These are phyloP conservation scores for Wickerhamiella siamensis DNA, from an alignment of 805 yeast species.

Conservation along the genomic window DNA sequence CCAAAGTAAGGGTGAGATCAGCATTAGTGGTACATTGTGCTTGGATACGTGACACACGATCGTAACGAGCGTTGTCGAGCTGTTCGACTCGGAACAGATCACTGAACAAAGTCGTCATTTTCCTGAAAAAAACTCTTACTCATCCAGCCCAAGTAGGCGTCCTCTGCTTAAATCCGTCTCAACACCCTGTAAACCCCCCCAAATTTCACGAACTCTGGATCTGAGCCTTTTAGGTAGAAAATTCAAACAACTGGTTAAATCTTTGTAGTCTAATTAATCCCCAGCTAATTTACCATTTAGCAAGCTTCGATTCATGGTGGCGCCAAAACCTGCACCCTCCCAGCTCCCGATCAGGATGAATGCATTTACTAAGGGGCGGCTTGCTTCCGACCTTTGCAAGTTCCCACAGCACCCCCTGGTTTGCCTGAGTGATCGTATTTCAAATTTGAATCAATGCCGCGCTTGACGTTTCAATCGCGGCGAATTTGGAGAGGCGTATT, in stretches of 20 bases:
- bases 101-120: constrained; percentile 60
- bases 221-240: no score
- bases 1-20: constrained; percentile 72
- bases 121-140: background rate
- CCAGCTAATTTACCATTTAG: no score
- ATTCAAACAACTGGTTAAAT: no score
- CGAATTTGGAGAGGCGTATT: constrained; percentile 35
- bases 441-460: background rate
- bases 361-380: no score
- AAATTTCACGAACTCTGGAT: no score
- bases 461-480: background rate
- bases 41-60: constrained; percentile 77
- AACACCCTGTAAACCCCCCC: background rate
- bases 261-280: no score
- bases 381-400: no score
- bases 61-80: constrained; percentile 79
- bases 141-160: background rate
- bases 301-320: no score
- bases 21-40: constrained; percentile 73
- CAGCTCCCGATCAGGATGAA: no score
- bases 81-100: constrained; percentile 79
- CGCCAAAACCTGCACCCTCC: no score
- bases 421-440: background rate
- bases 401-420: no score
- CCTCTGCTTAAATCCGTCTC: background rate